Base-by-base conservation (phyloP, 208 protist genomes). In the Tritrichomonas musculus region DNA sequence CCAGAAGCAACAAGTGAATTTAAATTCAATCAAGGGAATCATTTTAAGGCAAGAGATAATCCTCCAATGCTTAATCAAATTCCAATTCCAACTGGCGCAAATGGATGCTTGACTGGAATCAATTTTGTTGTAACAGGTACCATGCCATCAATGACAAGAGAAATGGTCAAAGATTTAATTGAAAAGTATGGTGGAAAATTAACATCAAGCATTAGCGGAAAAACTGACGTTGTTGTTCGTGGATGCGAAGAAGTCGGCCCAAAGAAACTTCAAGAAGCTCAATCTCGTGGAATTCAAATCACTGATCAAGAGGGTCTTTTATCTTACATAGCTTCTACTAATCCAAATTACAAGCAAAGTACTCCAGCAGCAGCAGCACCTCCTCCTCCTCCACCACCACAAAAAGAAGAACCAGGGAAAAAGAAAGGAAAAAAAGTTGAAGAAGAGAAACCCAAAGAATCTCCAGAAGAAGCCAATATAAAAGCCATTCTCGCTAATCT, bases 161-260 rank as follows among this genome's bases (percentile, higher is more conserved):
- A 57, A 8, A 5, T 20, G 17, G 27, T 88, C 17, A 88, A 88
- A 88, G 77, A 88, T 9, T 33, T 88, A 4, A 88, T 88, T 5
- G 77, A 88, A 88, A 53, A 20, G 57, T 88, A 88, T 88, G 77
- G 77, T 39, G 77, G 77, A 57, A 53, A 33, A 57, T 53, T 88
- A 57, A 88, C 77, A 20, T 13, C 47, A 88, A 33, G 20, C n/a
- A 88, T 88, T 33, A 53, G 41, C 25, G 77, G 77, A 41, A 25
- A 39, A 60, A 88, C 77, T 22, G 77, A 88, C 30, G 13, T 88
- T 39, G 14, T 88, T 39, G 57, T 88, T 60, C 77, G 77, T 88
- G 77, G 77, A 36, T 33, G 13, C 30, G 41, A n/a, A 36, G 77
- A 88, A 88, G 77, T 88, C 17, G 77, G 77, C 25, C 77, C 77